These are phyloP conservation scores for Cryptosporidium felis DNA, from an alignment of 169 alveolate genomes.

Conservation along the genomic window DNA sequence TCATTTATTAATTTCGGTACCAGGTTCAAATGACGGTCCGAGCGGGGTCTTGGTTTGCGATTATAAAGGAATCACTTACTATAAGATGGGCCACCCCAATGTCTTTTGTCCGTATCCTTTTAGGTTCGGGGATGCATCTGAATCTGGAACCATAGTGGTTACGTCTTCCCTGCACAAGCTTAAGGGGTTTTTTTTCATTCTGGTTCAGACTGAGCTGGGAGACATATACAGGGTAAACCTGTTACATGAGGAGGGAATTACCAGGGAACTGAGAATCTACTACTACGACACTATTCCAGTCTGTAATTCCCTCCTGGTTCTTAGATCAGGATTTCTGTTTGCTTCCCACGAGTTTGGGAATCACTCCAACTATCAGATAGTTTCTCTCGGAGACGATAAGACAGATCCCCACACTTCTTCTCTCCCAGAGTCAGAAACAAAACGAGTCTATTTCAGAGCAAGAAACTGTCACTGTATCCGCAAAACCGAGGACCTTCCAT, in stretches of 20 bases:
- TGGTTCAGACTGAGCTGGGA: constrained; percentile 95
- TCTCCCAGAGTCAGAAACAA: constrained; percentile 86
- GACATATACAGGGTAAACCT: constrained; percentile 88
- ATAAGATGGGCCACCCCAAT: constrained; percentile 91
- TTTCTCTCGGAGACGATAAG: constrained; percentile 82
- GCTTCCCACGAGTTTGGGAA: constrained; percentile 97
- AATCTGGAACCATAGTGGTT: constrained; percentile 86
- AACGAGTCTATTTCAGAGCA: constrained; percentile 91
- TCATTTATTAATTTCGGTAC: constrained; percentile 91
- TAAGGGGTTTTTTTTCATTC: constrained; percentile 91
- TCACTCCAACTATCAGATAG: constrained; percentile 88
- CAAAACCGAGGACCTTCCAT: constrained; percentile 89
- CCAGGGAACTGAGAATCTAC: constrained; percentile 85
- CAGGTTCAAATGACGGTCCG: constrained; percentile 96
- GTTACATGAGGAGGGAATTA: constrained; percentile 87
- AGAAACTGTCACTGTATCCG: constrained; percentile 86
- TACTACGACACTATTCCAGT: constrained; percentile 98
- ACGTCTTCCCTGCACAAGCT: constrained; percentile 90
- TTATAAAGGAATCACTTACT: constrained; percentile 92
- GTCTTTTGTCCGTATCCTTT: constrained; percentile 92
- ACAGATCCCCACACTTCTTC: constrained; percentile 88
- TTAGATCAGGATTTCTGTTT: constrained; percentile 94
- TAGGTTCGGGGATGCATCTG: constrained; percentile 89
- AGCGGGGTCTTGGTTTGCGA: constrained; percentile 97
- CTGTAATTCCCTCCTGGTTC: constrained; percentile 89